Conservation (phyloP, 257 asterid genomes). For the Scutellaria barbata region DNA sequence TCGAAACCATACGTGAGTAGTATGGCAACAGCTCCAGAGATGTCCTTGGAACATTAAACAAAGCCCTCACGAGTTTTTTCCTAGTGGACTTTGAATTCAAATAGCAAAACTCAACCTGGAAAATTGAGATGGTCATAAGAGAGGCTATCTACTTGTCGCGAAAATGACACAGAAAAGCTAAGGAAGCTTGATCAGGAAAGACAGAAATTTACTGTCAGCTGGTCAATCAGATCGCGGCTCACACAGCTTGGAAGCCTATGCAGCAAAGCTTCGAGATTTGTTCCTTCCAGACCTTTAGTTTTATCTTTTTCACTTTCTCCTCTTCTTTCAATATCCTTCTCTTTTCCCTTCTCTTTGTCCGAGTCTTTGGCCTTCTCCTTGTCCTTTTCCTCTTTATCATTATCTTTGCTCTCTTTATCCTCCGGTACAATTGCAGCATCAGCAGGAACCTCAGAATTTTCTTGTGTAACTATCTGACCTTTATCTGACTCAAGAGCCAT, state of each 20-base stretch:
- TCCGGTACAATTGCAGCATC: slow-evolving; percentile 65
- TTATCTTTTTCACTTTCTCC: slow-evolving; percentile 91
- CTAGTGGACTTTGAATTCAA: slow-evolving; percentile 91
- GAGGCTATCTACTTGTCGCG: slow-evolving; percentile 34
- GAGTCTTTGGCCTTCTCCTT: slow-evolving; percentile 60
- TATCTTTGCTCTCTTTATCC: slow-evolving; percentile 63
- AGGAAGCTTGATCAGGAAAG: slow-evolving; percentile 38
- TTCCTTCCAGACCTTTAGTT: slow-evolving; percentile 87
- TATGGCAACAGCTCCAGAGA: slow-evolving; percentile 92
- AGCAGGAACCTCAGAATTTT: slow-evolving; percentile 57
- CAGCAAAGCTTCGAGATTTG: slow-evolving; percentile 84
- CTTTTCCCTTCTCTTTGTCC: slow-evolving; percentile 74
- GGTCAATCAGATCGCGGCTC: slow-evolving; percentile 98
- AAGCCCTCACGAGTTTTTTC: slow-evolving; percentile 94
- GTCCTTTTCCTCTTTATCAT: slow-evolving; percentile 78
- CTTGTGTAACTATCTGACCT: slow-evolving; percentile 52
- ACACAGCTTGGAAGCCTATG: slow-evolving; percentile 96
- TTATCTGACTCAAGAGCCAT: slow-evolving; percentile 67
- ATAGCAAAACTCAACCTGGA: slow-evolving; percentile 99
- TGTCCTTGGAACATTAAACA: slow-evolving; percentile 97
- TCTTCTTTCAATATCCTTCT: slow-evolving; percentile 79
- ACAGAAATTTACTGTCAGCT: slow-evolving; percentile 74
- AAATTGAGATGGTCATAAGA: slow-evolving; percentile 27
- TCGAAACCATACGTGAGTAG: slow-evolving; percentile 98
- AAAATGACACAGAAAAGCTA: slow-evolving; percentile 21